Base-by-base conservation (phyloP, 768 basidiomycete genomes). In the Rhizopogon rudus region DNA sequence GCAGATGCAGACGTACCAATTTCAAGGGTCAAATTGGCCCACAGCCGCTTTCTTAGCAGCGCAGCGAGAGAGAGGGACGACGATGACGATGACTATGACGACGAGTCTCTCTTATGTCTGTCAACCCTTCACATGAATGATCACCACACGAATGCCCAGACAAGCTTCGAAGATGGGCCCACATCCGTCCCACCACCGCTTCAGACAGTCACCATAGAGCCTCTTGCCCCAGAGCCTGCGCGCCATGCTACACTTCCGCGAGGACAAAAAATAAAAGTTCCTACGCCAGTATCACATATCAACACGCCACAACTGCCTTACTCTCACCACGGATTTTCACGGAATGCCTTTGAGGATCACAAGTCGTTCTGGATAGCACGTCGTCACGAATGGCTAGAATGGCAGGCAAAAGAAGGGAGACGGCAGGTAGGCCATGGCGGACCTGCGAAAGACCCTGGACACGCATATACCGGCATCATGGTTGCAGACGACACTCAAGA, bases 291-390 rank as follows among this genome's bases (percentile, higher is more conserved):
- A 14, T 40, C 44, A 49, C 60, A 53, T 22, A 39, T 29, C 56
- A 43, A 65, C 42, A 37, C 51, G 52, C 68, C 69, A 61, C 77
- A 78, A 28, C 78, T 78, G 57, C 63, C 68, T 33, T 82, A 81
- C 59, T 63, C 65, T 6, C 75, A 88, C 57, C 86, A 81, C 62
- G 87, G 87, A 2, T 76, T 83, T 58, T 88, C 86, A 12, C 79
- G 80, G 16, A 79, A 77, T 56, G 81, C 82, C 2, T 75, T 88
- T 37, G 69, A 75, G 13, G 78, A 86, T 61, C 67, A 80, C 59
- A 88, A 86, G 63, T 79, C 71, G 66, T 77, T 88, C 60, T 88
- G 87, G 87, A 70, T 73, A 39, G 64, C 74, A 6, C 80, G 83
- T 17, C 77, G 80, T 54, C 80, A 80, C 46, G 74, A 77, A 50